phyloP scores from a whole-genome alignment of 371 early-diverging fungal species.

The Lichtheimia ornata region DNA sequence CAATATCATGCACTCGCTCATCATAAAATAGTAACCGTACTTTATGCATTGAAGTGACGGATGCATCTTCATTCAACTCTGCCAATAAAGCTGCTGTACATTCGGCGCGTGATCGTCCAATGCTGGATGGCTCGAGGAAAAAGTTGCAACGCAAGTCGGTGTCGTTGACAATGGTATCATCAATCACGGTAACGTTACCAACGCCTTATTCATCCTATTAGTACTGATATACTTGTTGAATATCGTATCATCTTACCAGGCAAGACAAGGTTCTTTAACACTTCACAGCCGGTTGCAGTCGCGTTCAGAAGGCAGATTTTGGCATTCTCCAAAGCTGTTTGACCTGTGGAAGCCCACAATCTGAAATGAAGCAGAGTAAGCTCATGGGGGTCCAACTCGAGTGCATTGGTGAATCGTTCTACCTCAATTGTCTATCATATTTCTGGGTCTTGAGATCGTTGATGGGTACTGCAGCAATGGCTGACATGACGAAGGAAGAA shows the following conservation, averaged over 20 bases:
- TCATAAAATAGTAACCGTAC: constrained; percentile 24
- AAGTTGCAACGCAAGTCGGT: constrained; percentile 87
- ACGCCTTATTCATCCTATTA: constrained; percentile 63
- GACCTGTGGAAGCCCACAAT: constrained; percentile 92
- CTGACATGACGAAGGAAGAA: constrained; percentile 2
- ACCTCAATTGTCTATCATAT: constrained; percentile 93
- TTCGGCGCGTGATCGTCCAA: constrained; percentile 71
- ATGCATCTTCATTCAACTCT: constrained; percentile 89
- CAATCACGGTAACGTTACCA: constrained; percentile 85
- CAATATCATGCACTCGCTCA: background rate
- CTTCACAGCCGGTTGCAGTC: constrained; percentile 84
- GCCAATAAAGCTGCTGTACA: constrained; percentile 63
- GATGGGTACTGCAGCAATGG: constrained; percentile 31
- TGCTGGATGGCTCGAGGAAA: constrained; percentile 70
- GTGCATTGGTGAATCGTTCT: constrained; percentile 2
- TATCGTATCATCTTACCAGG: constrained; percentile 67
- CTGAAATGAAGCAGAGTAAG: constrained; percentile 37
- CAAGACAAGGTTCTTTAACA: constrained; percentile 91
- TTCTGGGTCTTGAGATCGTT: constrained; percentile 71
- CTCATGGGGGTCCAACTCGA: background rate
- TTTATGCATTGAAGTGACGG: constrained; percentile 53
- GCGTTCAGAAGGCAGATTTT: constrained; percentile 84
- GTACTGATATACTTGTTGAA: background rate
- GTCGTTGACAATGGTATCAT: constrained; percentile 71
- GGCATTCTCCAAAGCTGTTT: constrained; percentile 82